Base-by-base conservation (phyloP, 1,139 yeast species). In the Debaryomyces udenii region DNA sequence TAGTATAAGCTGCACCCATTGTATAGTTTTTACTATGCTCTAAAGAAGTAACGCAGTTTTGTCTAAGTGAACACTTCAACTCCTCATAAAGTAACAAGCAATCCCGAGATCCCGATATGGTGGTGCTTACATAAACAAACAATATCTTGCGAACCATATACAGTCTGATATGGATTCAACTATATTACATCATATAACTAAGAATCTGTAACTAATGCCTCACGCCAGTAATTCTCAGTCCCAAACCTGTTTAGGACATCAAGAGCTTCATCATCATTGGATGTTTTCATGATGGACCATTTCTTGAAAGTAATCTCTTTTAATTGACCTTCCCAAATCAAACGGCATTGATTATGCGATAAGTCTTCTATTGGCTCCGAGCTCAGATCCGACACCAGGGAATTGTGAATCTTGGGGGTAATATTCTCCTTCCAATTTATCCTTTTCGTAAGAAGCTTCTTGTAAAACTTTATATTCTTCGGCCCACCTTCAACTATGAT, bases 311-410 rank as follows among this genome's bases (percentile, higher is more conserved):
- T 70, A 20, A 75, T 55, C 2, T 74, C 74, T 38, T 67, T 64
- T 30, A 87, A 46, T 47, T 80, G 81, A 0, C 97, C 97, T 47
- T 82, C 83, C 97, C 97, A 91, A 2, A 87, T 53, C 13, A 83
- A 52, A 3, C 56, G 52, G 50, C 90, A 82, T 39, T 55, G 58
- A 54, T 86, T 87, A 1, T 55, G 52, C 0, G 66, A 50, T 41
- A 81, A 61, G 50, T 80, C 79, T 13, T 68, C 57, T 23, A 48
- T 40, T 37, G 43, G 42, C 28, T 37, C 56, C 6, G 35, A 14
- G 3, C 51, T 53, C 4, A 46, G 49, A 20, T 20, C 7, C 7
- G 22, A 7, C 22, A 7, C 7, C 5, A 7, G 7, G 5, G 22
- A 20, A 5, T 20, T 7, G 7, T 20, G 22, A 6, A 7, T 20